Base-by-base conservation (phyloP, 2,329 filamentous ascomycete species). In the Rugonectria rugulosa region DNA sequence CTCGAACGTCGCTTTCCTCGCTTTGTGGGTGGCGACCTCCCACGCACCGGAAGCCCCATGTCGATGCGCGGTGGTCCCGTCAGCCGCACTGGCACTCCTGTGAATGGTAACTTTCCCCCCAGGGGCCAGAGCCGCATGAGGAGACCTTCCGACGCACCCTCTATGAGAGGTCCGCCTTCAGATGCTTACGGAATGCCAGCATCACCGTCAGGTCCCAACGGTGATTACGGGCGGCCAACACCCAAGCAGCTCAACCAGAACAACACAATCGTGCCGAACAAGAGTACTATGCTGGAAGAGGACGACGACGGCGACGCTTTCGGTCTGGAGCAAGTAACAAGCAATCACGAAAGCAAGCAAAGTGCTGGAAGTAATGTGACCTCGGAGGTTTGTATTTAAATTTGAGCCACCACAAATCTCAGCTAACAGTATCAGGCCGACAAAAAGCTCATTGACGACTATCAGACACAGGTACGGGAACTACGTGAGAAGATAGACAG, bases 191-290 rank as follows among this genome's bases (percentile, higher is more conserved):
- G 76, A 32, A 81, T 86, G 41, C 88, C 84, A 57, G 80, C 82
- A 10, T 88, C 86, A 10, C 86, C 86, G 7, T 80, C 81, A 47
- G 60, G 84, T 43, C 79, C 79, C 6, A 81, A 81, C 41, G 86
- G 87, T 66, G 87, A 89, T 47, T 89, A 87, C 61, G 88, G 89
- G 36, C 83, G 91, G 40, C 93, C 93, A 5, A 85, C 91, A 63
- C 89, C 91, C 14, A 97, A 96, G 71, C 92, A 92, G 31, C 92
- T 96, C 63, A 76, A 75, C 42, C 93, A 97, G 71, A 94, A 90
- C 70, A 98, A 96, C 70, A 98, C 92, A 0, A 96, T 98, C 67
- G 90, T 98, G 26, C 95, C 95, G 1, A 98, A 97, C 71, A 99
- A 98, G 77, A 96, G 94, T 68, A 97, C 91, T 1, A 93, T 98